These are phyloP conservation scores for Brassica hybrid DNA, from an alignment of 441 rosid genomes.

Conservation along the genomic window DNA sequence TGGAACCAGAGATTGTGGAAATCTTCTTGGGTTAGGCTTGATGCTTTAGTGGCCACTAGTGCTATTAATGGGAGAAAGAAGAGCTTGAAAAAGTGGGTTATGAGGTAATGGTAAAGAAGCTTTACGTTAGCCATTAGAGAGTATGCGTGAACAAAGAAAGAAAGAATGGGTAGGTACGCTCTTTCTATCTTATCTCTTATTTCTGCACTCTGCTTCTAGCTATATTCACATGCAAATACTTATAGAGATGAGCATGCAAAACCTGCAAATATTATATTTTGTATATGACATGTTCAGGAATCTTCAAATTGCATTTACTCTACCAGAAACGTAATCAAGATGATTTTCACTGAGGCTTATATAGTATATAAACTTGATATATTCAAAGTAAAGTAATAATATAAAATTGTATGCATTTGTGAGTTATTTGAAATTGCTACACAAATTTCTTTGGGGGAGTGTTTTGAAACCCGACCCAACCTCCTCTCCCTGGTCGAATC, in stretches of 20 bases:
- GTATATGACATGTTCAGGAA: constrained; percentile 1
- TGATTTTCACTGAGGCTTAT: not conserved
- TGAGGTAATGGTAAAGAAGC: constrained; percentile 5
- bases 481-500: no score
- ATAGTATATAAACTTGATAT: not conserved
- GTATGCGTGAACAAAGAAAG: not conserved
- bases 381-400: not conserved
- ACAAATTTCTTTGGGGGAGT: not conserved
- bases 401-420: not conserved
- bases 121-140: constrained; percentile 11
- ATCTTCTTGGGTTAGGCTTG: constrained; percentile 9
- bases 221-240: constrained; percentile 4
- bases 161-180: not conserved
- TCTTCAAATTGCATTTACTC: constrained; percentile 12
- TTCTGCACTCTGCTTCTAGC: not conserved
- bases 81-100: constrained; percentile 12
- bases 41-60: not conserved
- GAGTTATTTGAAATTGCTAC: not conserved
- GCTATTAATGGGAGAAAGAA: not conserved
- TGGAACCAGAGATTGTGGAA: not conserved
- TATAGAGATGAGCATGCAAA: constrained; percentile 12
- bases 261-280: not conserved
- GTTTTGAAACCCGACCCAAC: no score
- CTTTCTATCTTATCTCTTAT: not conserved
- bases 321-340: constrained; percentile 22